A percentile compares a stretch with the other conserved stretches of the same genome.
Evolutionary conservation across 2,329 filamentous ascomycete genomes (phyloP).

Genomic region (Beauveria sp.): DNA sequence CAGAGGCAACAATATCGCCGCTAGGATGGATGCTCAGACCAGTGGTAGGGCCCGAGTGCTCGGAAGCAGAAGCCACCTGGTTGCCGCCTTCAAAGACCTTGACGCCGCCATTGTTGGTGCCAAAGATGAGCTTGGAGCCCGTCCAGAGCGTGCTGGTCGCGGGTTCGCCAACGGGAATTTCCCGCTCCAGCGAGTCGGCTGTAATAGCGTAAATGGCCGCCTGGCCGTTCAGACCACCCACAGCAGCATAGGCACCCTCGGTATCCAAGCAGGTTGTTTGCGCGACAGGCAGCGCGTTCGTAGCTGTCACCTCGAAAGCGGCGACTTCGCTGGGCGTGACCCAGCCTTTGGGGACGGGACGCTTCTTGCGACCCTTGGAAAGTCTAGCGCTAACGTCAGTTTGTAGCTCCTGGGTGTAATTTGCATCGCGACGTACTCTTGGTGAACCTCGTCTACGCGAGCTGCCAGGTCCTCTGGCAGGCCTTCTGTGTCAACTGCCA

Average conservation of each 20-base stretch:
- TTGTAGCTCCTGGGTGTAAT: not conserved
- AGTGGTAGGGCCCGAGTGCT: constrained; percentile 76
- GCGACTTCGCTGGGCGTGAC: constrained; percentile 64
- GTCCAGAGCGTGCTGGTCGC: constrained; percentile 61
- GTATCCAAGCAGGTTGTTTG: constrained; percentile 42
- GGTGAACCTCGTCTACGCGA: constrained; percentile 73
- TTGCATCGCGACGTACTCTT: constrained; percentile 50
- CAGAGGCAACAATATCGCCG: constrained; percentile 74
- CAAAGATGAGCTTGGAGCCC: constrained; percentile 61
- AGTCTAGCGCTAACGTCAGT: constrained; percentile 47
- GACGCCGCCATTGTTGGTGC: constrained; percentile 67
- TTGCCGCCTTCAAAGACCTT: constrained; percentile 70
- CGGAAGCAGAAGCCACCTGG: constrained; percentile 62
- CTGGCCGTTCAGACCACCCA: constrained; percentile 68
- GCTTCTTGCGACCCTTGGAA: constrained; percentile 83
- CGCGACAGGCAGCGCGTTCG: constrained; percentile 39
- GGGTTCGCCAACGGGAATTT: constrained; percentile 58
- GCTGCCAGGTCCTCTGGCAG: constrained; percentile 64
- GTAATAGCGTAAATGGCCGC: constrained; percentile 69
- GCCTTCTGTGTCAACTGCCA: constrained; percentile 81
- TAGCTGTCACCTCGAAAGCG: constrained; percentile 35
- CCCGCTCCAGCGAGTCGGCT: constrained; percentile 58
- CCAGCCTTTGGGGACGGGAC: constrained; percentile 79
- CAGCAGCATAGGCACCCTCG: constrained; percentile 57
- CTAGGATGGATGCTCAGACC: constrained; percentile 75